phyloP scores from a whole-genome alignment of 2,329 filamentous ascomycete genomes.

The Botryosphaeria agaves region DNA sequence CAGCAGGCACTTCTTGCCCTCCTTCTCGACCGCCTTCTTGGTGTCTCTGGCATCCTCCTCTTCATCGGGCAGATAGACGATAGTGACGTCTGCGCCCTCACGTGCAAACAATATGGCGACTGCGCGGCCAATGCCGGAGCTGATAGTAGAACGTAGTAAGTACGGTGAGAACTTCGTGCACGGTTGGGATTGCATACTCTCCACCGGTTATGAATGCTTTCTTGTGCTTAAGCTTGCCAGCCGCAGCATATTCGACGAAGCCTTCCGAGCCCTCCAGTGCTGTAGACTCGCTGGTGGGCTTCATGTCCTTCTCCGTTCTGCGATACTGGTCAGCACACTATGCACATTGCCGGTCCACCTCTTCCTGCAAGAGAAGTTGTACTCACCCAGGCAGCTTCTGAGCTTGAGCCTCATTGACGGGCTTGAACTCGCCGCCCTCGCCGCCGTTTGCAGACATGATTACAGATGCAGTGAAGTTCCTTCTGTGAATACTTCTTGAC shows the following conservation, averaged over 20 bases:
- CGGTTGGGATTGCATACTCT: slow-evolving; percentile 33
- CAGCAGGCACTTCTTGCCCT: slow-evolving; percentile 48
- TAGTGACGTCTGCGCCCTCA: slow-evolving; percentile 59
- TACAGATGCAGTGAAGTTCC: too few species aligned
- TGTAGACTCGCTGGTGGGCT: neutral
- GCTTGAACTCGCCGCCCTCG: neutral
- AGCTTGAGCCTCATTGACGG: neutral
- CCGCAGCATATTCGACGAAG: slow-evolving; percentile 22
- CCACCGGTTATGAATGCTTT: slow-evolving; percentile 71
- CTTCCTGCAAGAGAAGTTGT: too few species aligned
- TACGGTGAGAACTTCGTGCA: too few species aligned
- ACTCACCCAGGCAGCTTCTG: neutral
- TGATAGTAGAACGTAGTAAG: too few species aligned
- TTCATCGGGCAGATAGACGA: slow-evolving; percentile 59
- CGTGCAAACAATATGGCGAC: slow-evolving; percentile 65
- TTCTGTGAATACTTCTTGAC: too few species aligned
- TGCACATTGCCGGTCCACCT: too few species aligned
- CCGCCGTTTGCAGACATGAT: neutral
- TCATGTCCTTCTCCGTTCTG: slow-evolving; percentile 1
- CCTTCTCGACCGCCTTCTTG: slow-evolving; percentile 48
- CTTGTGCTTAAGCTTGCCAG: slow-evolving; percentile 58
- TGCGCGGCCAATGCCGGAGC: slow-evolving; percentile 57
- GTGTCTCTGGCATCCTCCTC: slow-evolving; percentile 61
- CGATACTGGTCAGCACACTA: neutral
- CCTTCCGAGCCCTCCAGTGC: neutral